Evolutionary conservation across 306 rosid species (phyloP), one percentile per base, ranked within the genome.

Genomic region (Prunus dulcis): DNA sequence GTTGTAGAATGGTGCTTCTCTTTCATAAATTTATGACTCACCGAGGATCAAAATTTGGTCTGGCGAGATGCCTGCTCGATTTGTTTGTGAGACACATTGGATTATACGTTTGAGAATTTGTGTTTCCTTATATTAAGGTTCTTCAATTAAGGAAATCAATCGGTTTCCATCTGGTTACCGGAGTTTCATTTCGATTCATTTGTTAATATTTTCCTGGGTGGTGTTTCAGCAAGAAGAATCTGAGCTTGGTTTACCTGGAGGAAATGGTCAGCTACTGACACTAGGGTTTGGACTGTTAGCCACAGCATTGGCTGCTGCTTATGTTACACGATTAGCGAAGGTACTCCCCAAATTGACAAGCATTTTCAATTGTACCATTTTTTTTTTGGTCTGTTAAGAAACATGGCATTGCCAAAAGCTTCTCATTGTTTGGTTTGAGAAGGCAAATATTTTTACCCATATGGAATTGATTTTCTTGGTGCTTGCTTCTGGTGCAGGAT

Each of bases 161-260:
- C 2, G 8, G 18, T 3, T 45, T 43, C 41, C 41, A 22, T 56
- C 41, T 56, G 20, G 67, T 72, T 38, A 56, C 15, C 3, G 0
- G 56, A 23, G 19, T 25, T 5, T 43, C 22, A 49, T 52, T 27
- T 41, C 5, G 28, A 60, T 5, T 34, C 20, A 12, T 67, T 3
- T 22, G 15, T 10, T 6, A 14, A 32, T 14, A 8, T 71, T 4
- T 12, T 63, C 30, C 70, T 76, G 61, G 73, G 76, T 74, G 78
- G 32, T 75, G 69, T 88, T 87, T 80, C 90, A 95, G 98, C 97
- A 89, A 89, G 99, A 95, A 46, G 99, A 95, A 81, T 82, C 99
- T 68, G 93, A 87, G 23, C 73, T 83, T 79, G 83, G 86, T 72
- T 58, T 81, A 60, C 64, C 80, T 1, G 97, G 97, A 69, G 99